Evolutionary conservation across 495 filamentous ascomycete genomes (phyloP).

Genomic region (Neurospora tetrasperma): DNA sequence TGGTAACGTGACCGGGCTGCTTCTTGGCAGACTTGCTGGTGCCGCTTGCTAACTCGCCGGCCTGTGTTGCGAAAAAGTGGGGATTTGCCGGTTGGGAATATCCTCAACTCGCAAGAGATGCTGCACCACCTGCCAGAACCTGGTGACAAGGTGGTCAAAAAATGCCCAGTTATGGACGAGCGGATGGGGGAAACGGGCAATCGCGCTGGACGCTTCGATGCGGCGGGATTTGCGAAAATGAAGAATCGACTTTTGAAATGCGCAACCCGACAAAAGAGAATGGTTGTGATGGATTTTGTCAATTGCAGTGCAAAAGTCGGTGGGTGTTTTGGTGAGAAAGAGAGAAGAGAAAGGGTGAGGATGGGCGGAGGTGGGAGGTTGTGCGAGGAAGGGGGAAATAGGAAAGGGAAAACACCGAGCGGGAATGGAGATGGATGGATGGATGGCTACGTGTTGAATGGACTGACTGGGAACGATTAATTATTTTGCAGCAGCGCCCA

Average conservation of each 20-base stretch:
- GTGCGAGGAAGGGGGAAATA: constrained; percentile 12
- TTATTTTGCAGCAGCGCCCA: constrained; percentile 28
- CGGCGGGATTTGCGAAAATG: constrained; percentile 18
- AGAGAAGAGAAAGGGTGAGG: constrained; percentile 12
- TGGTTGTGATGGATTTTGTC: constrained; percentile 42
- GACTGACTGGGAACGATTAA: constrained; percentile 16
- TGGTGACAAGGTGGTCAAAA: constrained; percentile 8
- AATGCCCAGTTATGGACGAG: constrained; percentile 13
- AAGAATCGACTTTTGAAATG: constrained; percentile 22
- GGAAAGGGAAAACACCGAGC: background rate
- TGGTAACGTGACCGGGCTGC: constrained; percentile 22
- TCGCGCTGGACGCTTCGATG: constrained; percentile 17
- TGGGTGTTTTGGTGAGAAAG: constrained; percentile 37
- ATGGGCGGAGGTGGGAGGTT: constrained; percentile 5
- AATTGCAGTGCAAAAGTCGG: constrained; percentile 23
- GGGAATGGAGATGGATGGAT: constrained; percentile 26
- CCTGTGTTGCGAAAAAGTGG: constrained; percentile 16
- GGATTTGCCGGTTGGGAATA: constrained; percentile 30
- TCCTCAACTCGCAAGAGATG: constrained; percentile 24
- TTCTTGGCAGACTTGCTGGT: constrained; percentile 11
- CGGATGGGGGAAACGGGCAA: constrained; percentile 8
- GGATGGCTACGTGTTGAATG: constrained; percentile 35
- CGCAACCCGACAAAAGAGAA: constrained; percentile 17
- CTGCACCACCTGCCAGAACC: constrained; percentile 8
- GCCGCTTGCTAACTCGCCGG: background rate